Conservation (phyloP, 805 yeast species). For the Myxozyma melibiosi region DNA sequence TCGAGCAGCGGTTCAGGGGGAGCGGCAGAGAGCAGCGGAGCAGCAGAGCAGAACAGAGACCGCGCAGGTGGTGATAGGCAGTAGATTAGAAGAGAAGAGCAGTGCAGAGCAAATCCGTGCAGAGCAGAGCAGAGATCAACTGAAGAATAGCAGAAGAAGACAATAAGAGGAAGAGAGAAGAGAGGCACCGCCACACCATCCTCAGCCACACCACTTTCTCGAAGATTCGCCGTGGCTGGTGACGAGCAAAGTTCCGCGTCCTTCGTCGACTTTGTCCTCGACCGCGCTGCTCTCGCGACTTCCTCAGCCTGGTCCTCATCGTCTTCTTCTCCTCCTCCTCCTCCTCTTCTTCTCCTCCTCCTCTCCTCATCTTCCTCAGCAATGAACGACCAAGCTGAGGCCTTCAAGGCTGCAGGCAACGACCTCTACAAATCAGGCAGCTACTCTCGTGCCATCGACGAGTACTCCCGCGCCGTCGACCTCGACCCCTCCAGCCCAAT, state of each 20-base stretch:
- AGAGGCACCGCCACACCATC: neutral
- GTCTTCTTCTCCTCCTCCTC: neutral
- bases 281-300: neutral
- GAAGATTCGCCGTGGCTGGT: constrained; percentile 15
- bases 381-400: constrained; percentile 16
- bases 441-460: constrained; percentile 44
- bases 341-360: too few species aligned
- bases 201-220: constrained; percentile 6
- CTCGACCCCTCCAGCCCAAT: constrained; percentile 43
- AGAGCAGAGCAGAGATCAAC: too few species aligned
- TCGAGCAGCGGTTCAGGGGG: too few species aligned
- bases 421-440: constrained; percentile 43
- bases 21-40: too few species aligned
- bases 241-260: neutral
- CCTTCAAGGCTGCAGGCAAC: constrained; percentile 44
- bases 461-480: constrained; percentile 30
- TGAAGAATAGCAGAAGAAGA: too few species aligned
- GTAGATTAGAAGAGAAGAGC: too few species aligned
- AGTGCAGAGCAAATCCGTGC: too few species aligned
- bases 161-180: too few species aligned
- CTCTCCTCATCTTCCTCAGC: neutral
- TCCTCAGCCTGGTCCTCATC: neutral
- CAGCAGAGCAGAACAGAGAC: too few species aligned
- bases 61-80: too few species aligned
- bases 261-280: neutral